Conservation (phyloP, 352 stramenopile species). For the Vaucheria bursata region DNA sequence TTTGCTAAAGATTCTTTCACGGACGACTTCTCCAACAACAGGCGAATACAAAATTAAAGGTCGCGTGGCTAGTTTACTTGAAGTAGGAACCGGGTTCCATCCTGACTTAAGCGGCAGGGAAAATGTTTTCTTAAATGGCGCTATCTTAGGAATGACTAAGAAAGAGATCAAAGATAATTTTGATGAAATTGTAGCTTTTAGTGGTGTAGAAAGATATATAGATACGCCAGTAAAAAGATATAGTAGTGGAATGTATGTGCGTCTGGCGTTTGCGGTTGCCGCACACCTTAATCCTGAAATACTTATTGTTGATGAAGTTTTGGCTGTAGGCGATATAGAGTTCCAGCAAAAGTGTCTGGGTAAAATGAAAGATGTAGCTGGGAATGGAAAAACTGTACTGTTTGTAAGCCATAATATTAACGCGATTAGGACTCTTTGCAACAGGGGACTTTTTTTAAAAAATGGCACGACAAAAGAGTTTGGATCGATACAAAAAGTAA, state of each 20-base stretch:
- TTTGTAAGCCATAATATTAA: conserved; percentile 5
- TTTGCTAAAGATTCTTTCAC: conserved; percentile 6
- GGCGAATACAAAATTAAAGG: background rate
- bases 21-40: background rate
- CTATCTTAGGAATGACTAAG: background rate
- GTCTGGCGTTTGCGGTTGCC: conserved; percentile 4
- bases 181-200: background rate
- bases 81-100: conserved; percentile 7
- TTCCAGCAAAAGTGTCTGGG: conserved; percentile 13
- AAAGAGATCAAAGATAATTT: background rate
- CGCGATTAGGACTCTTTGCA: background rate
- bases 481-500: no score
- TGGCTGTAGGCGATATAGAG: background rate
- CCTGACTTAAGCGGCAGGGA: conserved; percentile 4
- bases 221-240: conserved; percentile 8
- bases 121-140: conserved; percentile 12
- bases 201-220: conserved; percentile 10
- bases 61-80: background rate
- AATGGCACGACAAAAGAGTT: no score
- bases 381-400: background rate
- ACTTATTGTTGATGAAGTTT: no score
- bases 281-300: conserved; percentile 5
- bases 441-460: background rate
- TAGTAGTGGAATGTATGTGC: background rate
- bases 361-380: conserved; percentile 5